These are phyloP conservation scores for Gautieria morchelliformis DNA, from an alignment of 768 basidiomycete species.

Conservation along the genomic window DNA sequence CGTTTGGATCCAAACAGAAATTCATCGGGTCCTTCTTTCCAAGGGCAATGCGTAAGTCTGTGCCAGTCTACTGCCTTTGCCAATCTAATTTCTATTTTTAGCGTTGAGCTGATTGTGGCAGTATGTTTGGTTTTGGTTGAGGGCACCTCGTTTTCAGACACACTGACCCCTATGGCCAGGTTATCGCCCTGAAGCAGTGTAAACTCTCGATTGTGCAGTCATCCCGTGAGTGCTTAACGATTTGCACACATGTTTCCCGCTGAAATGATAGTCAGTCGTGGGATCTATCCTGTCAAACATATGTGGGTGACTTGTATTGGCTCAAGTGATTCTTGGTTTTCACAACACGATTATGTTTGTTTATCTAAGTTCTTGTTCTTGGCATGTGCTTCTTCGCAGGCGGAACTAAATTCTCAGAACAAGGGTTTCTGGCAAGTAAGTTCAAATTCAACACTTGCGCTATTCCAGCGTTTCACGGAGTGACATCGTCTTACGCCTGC, in stretches of 20 bases:
- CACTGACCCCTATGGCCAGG: slow-evolving; percentile 27
- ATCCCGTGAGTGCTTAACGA: slow-evolving; percentile 38
- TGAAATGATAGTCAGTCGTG: slow-evolving; percentile 41
- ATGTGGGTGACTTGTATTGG: slow-evolving; percentile 35
- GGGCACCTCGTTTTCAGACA: slow-evolving; percentile 6
- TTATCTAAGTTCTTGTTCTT: slow-evolving; percentile 54
- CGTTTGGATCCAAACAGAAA: background rate
- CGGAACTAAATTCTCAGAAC: slow-evolving; percentile 67
- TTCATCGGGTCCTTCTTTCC: background rate
- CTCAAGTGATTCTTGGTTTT: no score
- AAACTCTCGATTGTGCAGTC: slow-evolving; percentile 76
- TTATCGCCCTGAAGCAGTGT: slow-evolving; percentile 75
- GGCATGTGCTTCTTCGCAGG: slow-evolving; percentile 91
- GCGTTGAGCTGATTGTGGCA: slow-evolving; percentile 59
- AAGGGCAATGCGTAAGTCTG: slow-evolving; percentile 22
- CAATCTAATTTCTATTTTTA: slow-evolving; percentile 11
- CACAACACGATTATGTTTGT: slow-evolving; percentile 8
- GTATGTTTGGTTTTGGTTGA: slow-evolving; percentile 29
- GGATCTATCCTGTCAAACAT: slow-evolving; percentile 79
- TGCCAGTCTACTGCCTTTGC: background rate
- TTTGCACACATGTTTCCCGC: slow-evolving; percentile 5
- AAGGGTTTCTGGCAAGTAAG: slow-evolving; percentile 68
- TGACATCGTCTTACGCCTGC: background rate
- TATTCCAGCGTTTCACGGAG: background rate
- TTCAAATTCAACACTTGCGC: slow-evolving; percentile 3